phyloP scores from a whole-genome alignment of 2,329 filamentous ascomycete species.

The Aspergillus sp. region DNA sequence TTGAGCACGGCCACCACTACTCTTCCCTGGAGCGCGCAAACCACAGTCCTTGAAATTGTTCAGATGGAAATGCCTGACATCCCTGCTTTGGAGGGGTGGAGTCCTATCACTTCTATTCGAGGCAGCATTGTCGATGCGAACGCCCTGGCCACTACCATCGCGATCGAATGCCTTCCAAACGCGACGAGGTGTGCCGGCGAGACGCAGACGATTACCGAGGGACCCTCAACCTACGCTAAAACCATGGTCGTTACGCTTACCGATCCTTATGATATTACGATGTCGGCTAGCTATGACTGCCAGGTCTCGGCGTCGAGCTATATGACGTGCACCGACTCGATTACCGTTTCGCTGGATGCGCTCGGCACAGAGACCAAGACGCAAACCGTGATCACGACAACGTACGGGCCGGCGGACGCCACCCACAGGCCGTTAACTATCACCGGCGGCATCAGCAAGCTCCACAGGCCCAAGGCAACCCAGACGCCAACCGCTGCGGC shows the following conservation, averaged over 20 bases:
- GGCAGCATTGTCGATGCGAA: background rate
- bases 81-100: too few relatives aligned
- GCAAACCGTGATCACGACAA: background rate
- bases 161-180: background rate
- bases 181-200: background rate
- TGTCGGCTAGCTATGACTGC: too few relatives aligned
- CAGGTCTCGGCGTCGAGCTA: background rate
- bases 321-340: background rate
- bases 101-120: background rate
- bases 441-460: background rate
- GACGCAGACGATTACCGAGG: background rate
- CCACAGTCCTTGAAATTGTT: too few relatives aligned
- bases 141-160: background rate
- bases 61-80: too few relatives aligned
- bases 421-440: slow-evolving; percentile 1
- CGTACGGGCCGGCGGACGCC: background rate
- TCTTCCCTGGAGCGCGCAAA: too few relatives aligned
- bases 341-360: background rate
- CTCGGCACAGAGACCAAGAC: background rate
- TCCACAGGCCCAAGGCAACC: background rate
- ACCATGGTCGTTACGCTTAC: background rate
- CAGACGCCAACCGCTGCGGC: background rate
- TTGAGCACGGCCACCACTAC: too few relatives aligned
- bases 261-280: background rate
- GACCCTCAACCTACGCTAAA: background rate